A percentile compares a stretch with the other conserved stretches of the same genome.
Evolutionary conservation across 306 rosid genomes (phyloP).

Genomic region (Medicago arabica): DNA sequence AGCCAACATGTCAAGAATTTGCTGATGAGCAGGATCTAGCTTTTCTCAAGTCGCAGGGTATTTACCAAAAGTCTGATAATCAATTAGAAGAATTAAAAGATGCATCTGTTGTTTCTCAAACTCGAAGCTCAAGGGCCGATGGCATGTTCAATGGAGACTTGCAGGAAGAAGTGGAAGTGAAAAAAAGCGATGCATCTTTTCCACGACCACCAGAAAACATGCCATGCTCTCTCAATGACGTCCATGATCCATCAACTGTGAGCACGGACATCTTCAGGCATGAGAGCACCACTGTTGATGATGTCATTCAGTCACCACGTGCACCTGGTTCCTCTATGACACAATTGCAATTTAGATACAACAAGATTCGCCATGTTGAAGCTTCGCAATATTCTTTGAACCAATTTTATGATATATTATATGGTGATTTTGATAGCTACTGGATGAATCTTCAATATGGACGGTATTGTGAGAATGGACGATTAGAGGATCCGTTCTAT

Average conservation of each 20-base stretch:
- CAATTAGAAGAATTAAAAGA: too few species aligned
- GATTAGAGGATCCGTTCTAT: conserved; percentile 27
- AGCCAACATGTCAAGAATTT: conserved; percentile 45
- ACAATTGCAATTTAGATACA: conserved; percentile 59
- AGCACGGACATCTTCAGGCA: not conserved
- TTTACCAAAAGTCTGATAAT: not conserved
- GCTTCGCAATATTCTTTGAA: conserved; percentile 43
- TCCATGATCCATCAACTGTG: conserved; percentile 51
- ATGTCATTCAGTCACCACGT: conserved; percentile 54
- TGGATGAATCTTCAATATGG: conserved; percentile 67
- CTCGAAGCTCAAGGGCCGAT: not conserved
- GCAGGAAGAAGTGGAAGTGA: too few species aligned
- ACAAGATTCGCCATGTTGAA: conserved; percentile 43
- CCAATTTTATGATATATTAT: conserved; percentile 56
- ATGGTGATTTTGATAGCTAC: conserved; percentile 60
- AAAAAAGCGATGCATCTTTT: too few species aligned
- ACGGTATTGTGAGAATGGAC: conserved; percentile 51
- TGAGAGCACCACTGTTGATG: conserved; percentile 37
- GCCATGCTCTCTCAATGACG: conserved; percentile 24
- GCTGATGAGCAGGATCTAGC: conserved; percentile 42
- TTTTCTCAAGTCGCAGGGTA: conserved; percentile 12
- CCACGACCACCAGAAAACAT: too few species aligned
- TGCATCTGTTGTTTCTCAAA: too few species aligned
- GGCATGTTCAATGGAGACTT: too few species aligned
- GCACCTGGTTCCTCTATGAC: conserved; percentile 61